phyloP scores from a whole-genome alignment of 1,139 yeast species.

The Suhomyces wounanorum region DNA sequence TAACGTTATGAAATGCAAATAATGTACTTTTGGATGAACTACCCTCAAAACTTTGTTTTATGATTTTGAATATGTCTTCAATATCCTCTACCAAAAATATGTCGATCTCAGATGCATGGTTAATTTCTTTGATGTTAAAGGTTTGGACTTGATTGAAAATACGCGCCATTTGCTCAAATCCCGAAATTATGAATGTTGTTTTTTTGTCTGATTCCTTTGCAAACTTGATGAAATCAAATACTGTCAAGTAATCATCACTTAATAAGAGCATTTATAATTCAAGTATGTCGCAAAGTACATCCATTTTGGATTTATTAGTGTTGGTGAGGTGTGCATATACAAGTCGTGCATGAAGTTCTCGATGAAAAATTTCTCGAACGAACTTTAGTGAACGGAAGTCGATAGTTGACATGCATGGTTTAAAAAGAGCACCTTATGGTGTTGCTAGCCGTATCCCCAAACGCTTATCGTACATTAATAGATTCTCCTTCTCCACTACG shows the following conservation, averaged over 20 bases:
- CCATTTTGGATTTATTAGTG: neutral
- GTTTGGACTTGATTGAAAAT: neutral
- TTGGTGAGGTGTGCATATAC: neutral
- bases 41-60: neutral
- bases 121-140: neutral
- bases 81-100: neutral
- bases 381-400: neutral
- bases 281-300: neutral
- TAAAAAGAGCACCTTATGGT: neutral
- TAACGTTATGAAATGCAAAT: neutral
- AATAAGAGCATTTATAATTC: neutral
- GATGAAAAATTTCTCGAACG: neutral
- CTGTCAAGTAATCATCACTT: neutral
- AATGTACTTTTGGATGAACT: neutral
- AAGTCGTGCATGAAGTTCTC: neutral
- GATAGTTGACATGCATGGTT: neutral
- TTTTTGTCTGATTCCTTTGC: neutral
- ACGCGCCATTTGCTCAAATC: neutral
- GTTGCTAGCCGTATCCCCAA: neutral
- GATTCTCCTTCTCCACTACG: slow-evolving; percentile 7
- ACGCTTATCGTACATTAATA: neutral
- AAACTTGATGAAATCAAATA: neutral
- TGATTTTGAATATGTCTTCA: neutral
- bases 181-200: neutral
- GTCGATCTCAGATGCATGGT: neutral